Evolutionary conservation across 2,329 filamentous ascomycete genomes (phyloP).

Genomic region (Fusarium vanettenii): DNA sequence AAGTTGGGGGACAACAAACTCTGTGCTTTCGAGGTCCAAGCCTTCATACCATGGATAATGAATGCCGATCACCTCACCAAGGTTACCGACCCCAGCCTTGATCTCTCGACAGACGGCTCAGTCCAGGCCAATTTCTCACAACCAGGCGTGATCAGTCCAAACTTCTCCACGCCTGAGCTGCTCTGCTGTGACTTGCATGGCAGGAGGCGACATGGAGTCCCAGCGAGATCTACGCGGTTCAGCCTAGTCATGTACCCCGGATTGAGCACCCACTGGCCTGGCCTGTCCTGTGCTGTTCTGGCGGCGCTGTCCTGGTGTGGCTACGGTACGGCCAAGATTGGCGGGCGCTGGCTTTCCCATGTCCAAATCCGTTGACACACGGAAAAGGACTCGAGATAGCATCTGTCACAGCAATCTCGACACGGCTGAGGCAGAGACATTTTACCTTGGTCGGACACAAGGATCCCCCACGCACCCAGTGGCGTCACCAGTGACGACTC

Average conservation of each 20-base stretch:
- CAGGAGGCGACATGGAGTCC: conserved; percentile 4
- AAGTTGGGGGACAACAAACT: background rate
- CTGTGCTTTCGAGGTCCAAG: conserved; percentile 17
- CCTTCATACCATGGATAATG: conserved; percentile 18
- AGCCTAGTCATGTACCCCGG: conserved; percentile 43
- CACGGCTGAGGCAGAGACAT: conserved; percentile 17
- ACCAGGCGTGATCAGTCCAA: background rate
- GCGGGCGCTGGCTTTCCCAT: conserved; percentile 41
- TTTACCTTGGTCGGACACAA: background rate
- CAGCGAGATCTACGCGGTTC: conserved; percentile 26
- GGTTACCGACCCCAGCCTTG: background rate
- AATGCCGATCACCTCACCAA: conserved; percentile 9
- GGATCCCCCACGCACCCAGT: conserved; percentile 28
- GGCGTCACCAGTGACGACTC: conserved; percentile 18
- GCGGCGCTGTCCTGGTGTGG: background rate
- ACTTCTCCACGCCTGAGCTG: background rate
- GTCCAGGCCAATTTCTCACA: background rate
- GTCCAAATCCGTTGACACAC: conserved; percentile 44
- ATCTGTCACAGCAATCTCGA: conserved; percentile 19
- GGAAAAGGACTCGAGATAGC: conserved; percentile 40
- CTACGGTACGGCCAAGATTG: conserved; percentile 28
- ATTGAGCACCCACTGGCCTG: conserved; percentile 20
- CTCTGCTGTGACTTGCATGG: background rate
- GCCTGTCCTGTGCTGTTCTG: background rate
- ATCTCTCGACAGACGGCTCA: background rate